Percentiles rank a stretch among this genome's conserved stretches.
Conservation (phyloP, 2,329 filamentous ascomycete species). For the Beauveria pseudobassiana region DNA sequence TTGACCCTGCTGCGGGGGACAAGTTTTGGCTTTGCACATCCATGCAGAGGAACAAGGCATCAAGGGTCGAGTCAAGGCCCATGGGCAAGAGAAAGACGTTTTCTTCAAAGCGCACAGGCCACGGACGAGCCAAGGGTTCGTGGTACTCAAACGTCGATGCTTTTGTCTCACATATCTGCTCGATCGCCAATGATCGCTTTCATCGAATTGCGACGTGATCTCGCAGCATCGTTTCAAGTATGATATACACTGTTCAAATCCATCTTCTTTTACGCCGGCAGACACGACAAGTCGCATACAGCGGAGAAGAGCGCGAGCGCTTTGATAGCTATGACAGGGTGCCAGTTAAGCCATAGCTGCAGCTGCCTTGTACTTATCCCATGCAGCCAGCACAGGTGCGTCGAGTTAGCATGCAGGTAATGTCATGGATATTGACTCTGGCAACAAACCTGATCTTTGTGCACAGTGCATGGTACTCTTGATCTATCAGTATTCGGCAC, state of each 20-base stretch:
- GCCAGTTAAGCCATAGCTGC: not conserved
- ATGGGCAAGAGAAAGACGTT: not conserved
- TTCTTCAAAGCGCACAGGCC: not conserved
- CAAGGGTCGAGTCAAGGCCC: not conserved
- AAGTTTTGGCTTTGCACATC: not conserved
- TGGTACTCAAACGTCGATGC: not conserved
- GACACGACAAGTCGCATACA: not conserved
- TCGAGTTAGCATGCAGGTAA: not conserved
- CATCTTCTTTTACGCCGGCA: not conserved
- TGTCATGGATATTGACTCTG: not conserved
- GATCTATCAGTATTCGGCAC: not conserved
- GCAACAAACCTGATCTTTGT: not conserved
- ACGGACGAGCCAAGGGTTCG: not conserved
- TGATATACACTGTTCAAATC: not conserved
- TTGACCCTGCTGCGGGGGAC: not conserved
- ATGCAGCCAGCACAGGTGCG: not conserved
- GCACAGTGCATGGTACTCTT: not conserved
- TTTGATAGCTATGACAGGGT: conserved; percentile 1
- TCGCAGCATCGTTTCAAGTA: not conserved
- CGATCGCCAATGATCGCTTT: not conserved
- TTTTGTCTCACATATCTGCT: not conserved
- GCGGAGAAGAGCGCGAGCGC: not conserved
- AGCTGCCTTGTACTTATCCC: not conserved
- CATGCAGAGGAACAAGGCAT: not conserved
- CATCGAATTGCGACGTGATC: not conserved